Base-by-base conservation (phyloP, 306 rosid species). In the Malus asiatica region DNA sequence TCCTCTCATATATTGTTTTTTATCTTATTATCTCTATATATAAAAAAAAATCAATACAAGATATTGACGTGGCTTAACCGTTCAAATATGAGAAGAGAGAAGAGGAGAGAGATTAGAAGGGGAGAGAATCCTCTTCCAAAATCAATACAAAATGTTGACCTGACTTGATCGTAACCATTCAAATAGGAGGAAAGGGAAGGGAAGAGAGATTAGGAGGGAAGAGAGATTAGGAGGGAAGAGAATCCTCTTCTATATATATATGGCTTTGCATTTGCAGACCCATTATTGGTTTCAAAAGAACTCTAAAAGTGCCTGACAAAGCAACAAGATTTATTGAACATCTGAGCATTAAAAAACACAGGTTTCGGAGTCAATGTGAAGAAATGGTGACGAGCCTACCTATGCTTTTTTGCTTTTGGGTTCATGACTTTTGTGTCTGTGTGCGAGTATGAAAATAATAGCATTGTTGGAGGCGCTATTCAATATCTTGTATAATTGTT, bases 221-320 rank as follows among this genome's bases (percentile, higher is more conserved):
- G 27, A 27, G 1, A 27, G 27, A 27, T 27, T 27, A 27, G 1
- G 27, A 27, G 29, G 29, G 29, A 27, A 27, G 29, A 27, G 3
- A 27, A 27, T 27, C 27, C 27, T 27, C 27, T 27, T 27, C 27
- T 44, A 35, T 35, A 25, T 27, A 48, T 70, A 4, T 48, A 48
- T 71, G 67, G 42, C 27, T 73, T 79, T 68, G 71, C 15, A 74
- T 61, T 75, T 63, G 73, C 73, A 80, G 84, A 27, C 29, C 29
- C 29, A 27, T 27, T 20, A 62, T 62, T 40, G 60, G 80, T 62
- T 40, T 55, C 16, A 70, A 48, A 63, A 65, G 62, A 32, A 63
- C 62, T 70, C 72, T 75, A 4, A 76, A 38, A 33, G 68, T 20
- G 67, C 64, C 55, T 5, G 70, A 44, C 46, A 70, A 75, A 51